Evolutionary conservation across 1,284 basidiomycete genomes (phyloP).

Genomic region (Ustilago lituana): DNA sequence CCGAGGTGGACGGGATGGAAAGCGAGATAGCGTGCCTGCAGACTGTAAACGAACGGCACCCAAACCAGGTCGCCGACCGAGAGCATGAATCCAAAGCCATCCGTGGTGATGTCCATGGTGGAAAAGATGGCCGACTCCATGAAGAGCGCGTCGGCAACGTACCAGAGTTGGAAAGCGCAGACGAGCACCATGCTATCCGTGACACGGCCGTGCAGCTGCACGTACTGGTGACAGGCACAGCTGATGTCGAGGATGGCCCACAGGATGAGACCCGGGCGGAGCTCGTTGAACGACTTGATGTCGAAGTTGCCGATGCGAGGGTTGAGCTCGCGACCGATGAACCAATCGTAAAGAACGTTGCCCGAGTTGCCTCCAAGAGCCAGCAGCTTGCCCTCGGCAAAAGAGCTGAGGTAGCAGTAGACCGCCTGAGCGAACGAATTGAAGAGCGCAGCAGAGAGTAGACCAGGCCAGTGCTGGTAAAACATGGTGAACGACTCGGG

Average conservation of each 20-base stretch:
- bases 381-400: slow-evolving; percentile 74
- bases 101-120: slow-evolving; percentile 97
- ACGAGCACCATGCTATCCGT: slow-evolving; percentile 95
- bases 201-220: slow-evolving; percentile 76
- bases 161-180: slow-evolving; percentile 84
- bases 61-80: slow-evolving; percentile 90
- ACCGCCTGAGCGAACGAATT: slow-evolving; percentile 77
- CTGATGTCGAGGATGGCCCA: slow-evolving; percentile 92
- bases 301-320: slow-evolving; percentile 86
- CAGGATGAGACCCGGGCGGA: slow-evolving; percentile 89
- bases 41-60: slow-evolving; percentile 93
- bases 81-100: slow-evolving; percentile 99
- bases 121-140: slow-evolving; percentile 78
- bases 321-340: slow-evolving; percentile 94
- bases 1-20: slow-evolving; percentile 86
- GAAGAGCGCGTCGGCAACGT: slow-evolving; percentile 77
- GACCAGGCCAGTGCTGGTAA: slow-evolving; percentile 90
- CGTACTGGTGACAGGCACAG: slow-evolving; percentile 89
- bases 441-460: slow-evolving; percentile 82
- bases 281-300: slow-evolving; percentile 87
- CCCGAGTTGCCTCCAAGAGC: slow-evolving; percentile 92
- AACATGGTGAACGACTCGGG: slow-evolving; percentile 84
- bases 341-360: slow-evolving; percentile 91
- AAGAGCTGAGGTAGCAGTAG: slow-evolving; percentile 80
- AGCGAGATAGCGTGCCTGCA: slow-evolving; percentile 93